Evolutionary conservation across 352 stramenopile species (phyloP).

Genomic region (Pythium pyrilobum): DNA sequence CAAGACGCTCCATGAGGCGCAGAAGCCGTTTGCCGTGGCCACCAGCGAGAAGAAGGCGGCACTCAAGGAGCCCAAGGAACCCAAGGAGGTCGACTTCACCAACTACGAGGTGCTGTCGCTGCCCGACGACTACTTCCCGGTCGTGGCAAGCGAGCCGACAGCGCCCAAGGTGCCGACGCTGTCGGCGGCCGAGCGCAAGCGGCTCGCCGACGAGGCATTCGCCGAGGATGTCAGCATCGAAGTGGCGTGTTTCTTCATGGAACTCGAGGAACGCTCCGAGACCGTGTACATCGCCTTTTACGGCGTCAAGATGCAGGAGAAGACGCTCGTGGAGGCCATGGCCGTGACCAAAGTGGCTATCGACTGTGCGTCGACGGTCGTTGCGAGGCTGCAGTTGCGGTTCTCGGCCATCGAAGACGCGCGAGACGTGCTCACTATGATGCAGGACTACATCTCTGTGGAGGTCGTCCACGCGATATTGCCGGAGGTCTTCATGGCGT

Average conservation of each 20-base stretch:
- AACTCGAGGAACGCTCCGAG: not conserved
- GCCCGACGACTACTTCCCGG: not conserved
- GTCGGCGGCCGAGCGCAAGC: not conserved
- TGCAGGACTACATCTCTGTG: not conserved
- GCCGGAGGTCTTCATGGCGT: not conserved
- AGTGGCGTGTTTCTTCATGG: not conserved
- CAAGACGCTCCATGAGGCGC: not conserved
- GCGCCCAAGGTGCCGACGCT: not conserved
- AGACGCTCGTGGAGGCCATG: not conserved
- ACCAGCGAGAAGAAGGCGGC: too few relatives aligned
- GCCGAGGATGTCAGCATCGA: not conserved
- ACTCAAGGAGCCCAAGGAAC: not conserved
- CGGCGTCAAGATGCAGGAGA: not conserved
- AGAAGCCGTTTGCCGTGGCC: too few relatives aligned
- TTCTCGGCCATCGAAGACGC: not conserved
- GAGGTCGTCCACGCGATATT: not conserved
- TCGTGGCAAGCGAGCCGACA: not conserved
- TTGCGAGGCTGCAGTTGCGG: not conserved
- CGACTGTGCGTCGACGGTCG: not conserved
- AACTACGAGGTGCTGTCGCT: slow-evolving; percentile 1
- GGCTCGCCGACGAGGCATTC: not conserved
- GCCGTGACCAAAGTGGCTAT: not conserved
- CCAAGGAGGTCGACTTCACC: not conserved
- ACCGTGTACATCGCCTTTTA: not conserved
- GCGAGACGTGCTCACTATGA: slow-evolving; percentile 1